Evolutionary conservation across 805 yeast species (phyloP), one percentile per base, ranked within the genome.

Genomic region (Yarrowia divulgata): DNA sequence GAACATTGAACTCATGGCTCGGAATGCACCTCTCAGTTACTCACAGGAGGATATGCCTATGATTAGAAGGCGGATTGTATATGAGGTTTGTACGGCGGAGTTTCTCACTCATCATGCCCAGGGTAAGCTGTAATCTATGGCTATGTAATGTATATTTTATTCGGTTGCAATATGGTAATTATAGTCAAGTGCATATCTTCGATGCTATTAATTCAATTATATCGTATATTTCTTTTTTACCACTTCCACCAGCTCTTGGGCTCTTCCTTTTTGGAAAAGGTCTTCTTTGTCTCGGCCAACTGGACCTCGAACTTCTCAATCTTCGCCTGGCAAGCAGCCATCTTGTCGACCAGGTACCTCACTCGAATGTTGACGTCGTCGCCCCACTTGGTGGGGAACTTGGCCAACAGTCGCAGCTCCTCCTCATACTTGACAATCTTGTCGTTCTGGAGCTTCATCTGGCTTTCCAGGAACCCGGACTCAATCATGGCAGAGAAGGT

Each of bases 51-150:
- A 92, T 75, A 93, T 94, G 87, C 81, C 81, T 7, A 76, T 77
- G 1, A 81, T 94, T 69, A 82, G 99, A 71, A 80, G 87, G 55
- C 80, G 86, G 68, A 90, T 90, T 90, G 89, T 89, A 0, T 85
- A 77, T 72, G 92, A 88, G 72, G 85, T 58, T 16, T 49, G 37
- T 10, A 54, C 54, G 16, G 42, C 48, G 8, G 37, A 37, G 52
- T 69, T 69, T 35, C 35, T 69, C 39, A 23, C 49, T 39, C 46
- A n/a, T 8, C 46, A n/a, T 8, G 57, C n/a, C 35, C 37, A 37
- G 34, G 43, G 57, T 4, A 63, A 63, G 48, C 39, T 63, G 8
- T 62, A 62, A 23, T n/a, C 8, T 8, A 19, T 18, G 18, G 34
- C 18, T 3, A 6, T 16, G 54, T 37, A 50, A 19, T 54, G 43